These are phyloP conservation scores for Lecanosticta acicola DNA, from an alignment of 2,329 filamentous ascomycete genomes.

Conservation along the genomic window DNA sequence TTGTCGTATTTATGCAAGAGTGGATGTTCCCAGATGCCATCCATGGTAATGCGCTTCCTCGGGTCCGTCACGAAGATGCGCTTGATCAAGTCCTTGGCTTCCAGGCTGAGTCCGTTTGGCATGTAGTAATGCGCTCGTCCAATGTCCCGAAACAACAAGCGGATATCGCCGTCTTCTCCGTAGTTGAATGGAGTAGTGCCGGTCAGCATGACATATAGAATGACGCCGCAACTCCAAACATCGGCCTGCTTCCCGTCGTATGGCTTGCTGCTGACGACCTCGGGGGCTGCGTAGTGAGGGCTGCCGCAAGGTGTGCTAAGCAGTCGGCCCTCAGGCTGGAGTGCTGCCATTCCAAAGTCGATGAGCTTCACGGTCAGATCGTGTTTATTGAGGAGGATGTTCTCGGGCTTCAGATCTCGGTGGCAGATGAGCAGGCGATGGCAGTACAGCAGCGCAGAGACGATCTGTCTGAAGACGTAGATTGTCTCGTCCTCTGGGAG, in stretches of 20 bases:
- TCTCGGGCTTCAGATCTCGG: slow-evolving; percentile 93
- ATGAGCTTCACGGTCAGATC: slow-evolving; percentile 79
- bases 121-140: slow-evolving; percentile 46
- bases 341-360: slow-evolving; percentile 95
- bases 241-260: slow-evolving; percentile 86
- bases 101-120: slow-evolving; percentile 50
- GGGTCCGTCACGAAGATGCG: slow-evolving; percentile 77
- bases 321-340: slow-evolving; percentile 73
- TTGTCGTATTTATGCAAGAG: slow-evolving; percentile 75
- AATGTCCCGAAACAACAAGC: slow-evolving; percentile 56
- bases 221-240: slow-evolving; percentile 90
- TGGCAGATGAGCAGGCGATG: slow-evolving; percentile 95
- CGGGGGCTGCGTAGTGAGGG: slow-evolving; percentile 92
- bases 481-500: slow-evolving; percentile 75
- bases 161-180: slow-evolving; percentile 57
- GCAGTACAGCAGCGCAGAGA: slow-evolving; percentile 86
- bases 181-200: slow-evolving; percentile 73
- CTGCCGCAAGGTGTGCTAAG: slow-evolving; percentile 90
- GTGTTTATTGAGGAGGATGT: slow-evolving; percentile 75
- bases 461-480: slow-evolving; percentile 85
- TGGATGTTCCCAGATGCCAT: slow-evolving; percentile 79
- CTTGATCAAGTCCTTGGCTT: slow-evolving; percentile 71
- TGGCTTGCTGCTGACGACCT: slow-evolving; percentile 69
- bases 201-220: slow-evolving; percentile 80
- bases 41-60: slow-evolving; percentile 69